Conservation (phyloP, 2,329 filamentous ascomycete genomes). For the Talaromyces pinophilus region DNA sequence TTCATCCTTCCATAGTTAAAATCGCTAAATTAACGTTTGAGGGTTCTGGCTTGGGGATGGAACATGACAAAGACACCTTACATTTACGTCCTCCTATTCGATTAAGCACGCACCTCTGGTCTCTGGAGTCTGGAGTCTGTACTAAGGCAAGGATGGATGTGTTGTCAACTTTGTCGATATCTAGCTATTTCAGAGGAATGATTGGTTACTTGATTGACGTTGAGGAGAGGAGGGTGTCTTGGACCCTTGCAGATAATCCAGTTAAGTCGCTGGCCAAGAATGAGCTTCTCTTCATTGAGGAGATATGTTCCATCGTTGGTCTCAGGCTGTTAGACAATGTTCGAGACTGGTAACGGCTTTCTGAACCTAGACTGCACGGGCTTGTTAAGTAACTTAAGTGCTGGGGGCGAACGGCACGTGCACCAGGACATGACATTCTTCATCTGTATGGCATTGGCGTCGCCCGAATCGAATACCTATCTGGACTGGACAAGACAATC, state of each 20-base stretch:
- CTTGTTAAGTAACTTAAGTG: neutral
- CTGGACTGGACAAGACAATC: neutral
- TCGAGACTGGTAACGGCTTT: neutral
- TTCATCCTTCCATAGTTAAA: constrained; percentile 6
- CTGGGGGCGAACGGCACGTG: constrained; percentile 4
- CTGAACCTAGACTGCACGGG: neutral
- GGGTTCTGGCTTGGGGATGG: neutral
- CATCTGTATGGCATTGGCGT: neutral
- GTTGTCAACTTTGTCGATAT: neutral
- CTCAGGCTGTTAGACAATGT: neutral
- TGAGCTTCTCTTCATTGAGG: neutral
- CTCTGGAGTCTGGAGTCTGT: neutral
- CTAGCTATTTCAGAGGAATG: neutral
- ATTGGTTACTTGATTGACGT: neutral
- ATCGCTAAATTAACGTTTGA: neutral
- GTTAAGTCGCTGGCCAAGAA: neutral
- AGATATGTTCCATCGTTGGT: neutral
- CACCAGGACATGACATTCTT: neutral
- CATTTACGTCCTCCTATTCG: neutral
- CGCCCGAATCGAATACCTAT: neutral
- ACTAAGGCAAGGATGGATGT: neutral
- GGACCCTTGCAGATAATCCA: constrained; percentile 5
- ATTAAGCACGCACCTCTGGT: neutral
- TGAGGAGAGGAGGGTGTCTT: neutral
- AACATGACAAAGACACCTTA: constrained; percentile 4